phyloP scores from a whole-genome alignment of 768 basidiomycete genomes.

The Rhizopogon salebrosus region DNA sequence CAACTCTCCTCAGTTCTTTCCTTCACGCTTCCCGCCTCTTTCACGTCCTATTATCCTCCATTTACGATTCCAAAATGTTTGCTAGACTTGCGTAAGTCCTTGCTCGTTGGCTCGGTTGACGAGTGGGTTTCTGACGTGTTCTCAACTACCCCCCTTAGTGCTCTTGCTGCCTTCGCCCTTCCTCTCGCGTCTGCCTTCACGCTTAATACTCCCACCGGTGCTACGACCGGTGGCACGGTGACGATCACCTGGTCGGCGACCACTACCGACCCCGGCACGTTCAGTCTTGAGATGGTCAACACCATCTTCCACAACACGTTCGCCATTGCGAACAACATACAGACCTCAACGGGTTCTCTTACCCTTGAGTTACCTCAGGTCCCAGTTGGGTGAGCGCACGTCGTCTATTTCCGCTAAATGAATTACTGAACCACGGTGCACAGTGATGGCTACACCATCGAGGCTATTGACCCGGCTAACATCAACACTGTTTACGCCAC shows the following conservation, averaged over 20 bases:
- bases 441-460: constrained; percentile 45
- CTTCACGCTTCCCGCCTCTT: constrained; percentile 14
- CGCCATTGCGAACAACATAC: constrained; percentile 53
- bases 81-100: constrained; percentile 39
- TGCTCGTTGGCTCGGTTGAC: background rate
- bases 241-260: constrained; percentile 44
- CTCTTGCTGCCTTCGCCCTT: constrained; percentile 41
- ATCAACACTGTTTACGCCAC: constrained; percentile 38
- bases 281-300: constrained; percentile 46
- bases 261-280: constrained; percentile 35
- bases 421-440: background rate
- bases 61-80: constrained; percentile 41
- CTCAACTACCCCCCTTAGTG: constrained; percentile 25
- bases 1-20: constrained; percentile 13
- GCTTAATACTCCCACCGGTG: constrained; percentile 31
- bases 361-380: constrained; percentile 44
- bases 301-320: constrained; percentile 44
- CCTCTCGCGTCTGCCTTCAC: constrained; percentile 41
- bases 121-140: background rate
- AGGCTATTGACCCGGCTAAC: constrained; percentile 35
- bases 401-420: background rate
- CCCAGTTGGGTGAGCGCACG: constrained; percentile 33
- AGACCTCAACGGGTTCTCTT: constrained; percentile 27
- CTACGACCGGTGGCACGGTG: constrained; percentile 26
- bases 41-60: constrained; percentile 6